phyloP scores from a whole-genome alignment of 179 eudicot genomes.

The Corrigiola litoralis region DNA sequence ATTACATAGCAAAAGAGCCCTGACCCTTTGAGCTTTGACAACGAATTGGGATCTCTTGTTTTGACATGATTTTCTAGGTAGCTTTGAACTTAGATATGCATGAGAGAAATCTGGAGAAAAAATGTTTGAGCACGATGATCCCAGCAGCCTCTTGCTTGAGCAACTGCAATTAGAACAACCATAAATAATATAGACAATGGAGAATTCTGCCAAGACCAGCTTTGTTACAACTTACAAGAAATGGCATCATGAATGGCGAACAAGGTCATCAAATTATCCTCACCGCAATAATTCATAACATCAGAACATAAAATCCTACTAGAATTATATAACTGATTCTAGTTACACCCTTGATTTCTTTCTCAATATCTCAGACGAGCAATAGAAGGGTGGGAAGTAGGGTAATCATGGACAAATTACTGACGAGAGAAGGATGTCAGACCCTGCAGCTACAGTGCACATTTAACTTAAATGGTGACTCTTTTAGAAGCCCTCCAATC shows the following conservation, averaged over 20 bases:
- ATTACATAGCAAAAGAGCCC: slow-evolving; percentile 10
- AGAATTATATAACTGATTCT: too few species aligned
- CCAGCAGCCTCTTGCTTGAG: slow-evolving; percentile 42
- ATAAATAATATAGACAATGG: background rate
- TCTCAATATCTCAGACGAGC: too few species aligned
- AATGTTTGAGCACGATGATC: slow-evolving; percentile 44
- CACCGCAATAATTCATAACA: background rate
- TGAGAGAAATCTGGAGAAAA: slow-evolving; percentile 39
- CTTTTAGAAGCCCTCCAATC: background rate
- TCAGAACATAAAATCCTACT: too few species aligned
- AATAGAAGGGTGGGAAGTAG: too few species aligned
- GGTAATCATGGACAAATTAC: too few species aligned
- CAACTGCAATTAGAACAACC: slow-evolving; percentile 16
- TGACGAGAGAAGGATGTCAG: too few species aligned
- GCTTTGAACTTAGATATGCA: slow-evolving; percentile 26
- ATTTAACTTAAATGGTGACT: too few species aligned
- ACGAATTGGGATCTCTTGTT: slow-evolving; percentile 39
- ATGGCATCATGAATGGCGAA: slow-evolving; percentile 1
- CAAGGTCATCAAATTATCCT: background rate
- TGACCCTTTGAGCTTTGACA: slow-evolving; percentile 62
- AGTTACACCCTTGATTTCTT: too few species aligned
- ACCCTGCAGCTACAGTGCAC: too few species aligned
- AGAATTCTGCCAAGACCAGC: background rate
- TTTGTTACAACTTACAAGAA: background rate
- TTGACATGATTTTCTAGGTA: slow-evolving; percentile 21